phyloP scores from a whole-genome alignment of 495 filamentous ascomycete species.

The Hypoxylon fuscum region DNA sequence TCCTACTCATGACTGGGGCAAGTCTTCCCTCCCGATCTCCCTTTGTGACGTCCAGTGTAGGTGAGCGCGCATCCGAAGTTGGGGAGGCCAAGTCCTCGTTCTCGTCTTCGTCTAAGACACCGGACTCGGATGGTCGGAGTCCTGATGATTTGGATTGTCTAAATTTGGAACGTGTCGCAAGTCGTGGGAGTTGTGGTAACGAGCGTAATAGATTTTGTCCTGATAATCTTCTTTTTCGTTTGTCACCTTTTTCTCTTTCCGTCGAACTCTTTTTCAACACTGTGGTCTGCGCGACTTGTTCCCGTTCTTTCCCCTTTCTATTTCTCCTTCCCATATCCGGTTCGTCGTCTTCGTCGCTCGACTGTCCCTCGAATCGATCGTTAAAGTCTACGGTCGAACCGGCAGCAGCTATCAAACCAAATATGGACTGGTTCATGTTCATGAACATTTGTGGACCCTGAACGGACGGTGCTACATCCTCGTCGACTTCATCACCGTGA shows the following conservation, averaged over 20 bases:
- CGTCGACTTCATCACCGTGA: constrained; percentile 68
- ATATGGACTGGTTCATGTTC: constrained; percentile 94
- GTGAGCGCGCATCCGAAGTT: constrained; percentile 9
- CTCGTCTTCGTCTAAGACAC: constrained; percentile 24
- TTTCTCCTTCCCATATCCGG: constrained; percentile 42
- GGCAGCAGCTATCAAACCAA: constrained; percentile 92
- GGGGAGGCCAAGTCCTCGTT: constrained; percentile 25
- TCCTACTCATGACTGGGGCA: constrained; percentile 81
- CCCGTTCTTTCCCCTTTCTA: constrained; percentile 26
- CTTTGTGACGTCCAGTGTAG: constrained; percentile 43
- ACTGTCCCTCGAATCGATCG: constrained; percentile 79
- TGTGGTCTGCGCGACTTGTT: constrained; percentile 49
- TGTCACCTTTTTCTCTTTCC: constrained; percentile 41
- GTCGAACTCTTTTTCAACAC: constrained; percentile 41
- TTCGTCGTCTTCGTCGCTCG: constrained; percentile 81
- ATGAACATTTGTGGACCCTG: constrained; percentile 58
- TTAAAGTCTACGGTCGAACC: constrained; percentile 82
- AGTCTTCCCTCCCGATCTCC: constrained; percentile 46
- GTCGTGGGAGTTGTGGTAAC: constrained; percentile 58
- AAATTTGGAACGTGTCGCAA: constrained; percentile 47
- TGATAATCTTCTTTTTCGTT: constrained; percentile 66
- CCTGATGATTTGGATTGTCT: constrained; percentile 44
- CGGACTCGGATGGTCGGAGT: constrained; percentile 31
- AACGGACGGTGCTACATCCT: constrained; percentile 75
- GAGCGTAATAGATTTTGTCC: constrained; percentile 70